Percentiles rank a stretch among this genome's conserved stretches.
These are phyloP conservation scores for Clavariopsis aquatica DNA, from an alignment of 495 filamentous ascomycete species.

Conservation along the genomic window DNA sequence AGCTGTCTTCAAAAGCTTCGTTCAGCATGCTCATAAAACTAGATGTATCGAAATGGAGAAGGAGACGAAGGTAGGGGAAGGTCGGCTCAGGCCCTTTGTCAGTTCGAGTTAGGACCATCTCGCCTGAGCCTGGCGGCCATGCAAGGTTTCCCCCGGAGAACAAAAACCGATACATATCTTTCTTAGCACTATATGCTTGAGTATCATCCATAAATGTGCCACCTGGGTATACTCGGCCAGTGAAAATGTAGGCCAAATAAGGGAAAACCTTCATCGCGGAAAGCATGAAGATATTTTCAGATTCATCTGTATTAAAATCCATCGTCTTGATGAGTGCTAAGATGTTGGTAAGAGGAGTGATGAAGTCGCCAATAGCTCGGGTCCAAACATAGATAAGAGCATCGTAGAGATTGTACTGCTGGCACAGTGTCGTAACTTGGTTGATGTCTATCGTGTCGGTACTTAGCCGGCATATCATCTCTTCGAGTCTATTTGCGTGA, in stretches of 20 bases:
- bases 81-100: conserved; percentile 58
- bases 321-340: conserved; percentile 66
- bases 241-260: conserved; percentile 90
- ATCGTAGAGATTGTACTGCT: conserved; percentile 87
- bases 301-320: conserved; percentile 53
- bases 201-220: conserved; percentile 69
- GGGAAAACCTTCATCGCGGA: conserved; percentile 92
- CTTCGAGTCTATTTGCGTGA: conserved; percentile 76
- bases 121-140: conserved; percentile 62
- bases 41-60: conserved; percentile 83
- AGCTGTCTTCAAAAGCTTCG: conserved; percentile 94
- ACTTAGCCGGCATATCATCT: conserved; percentile 90
- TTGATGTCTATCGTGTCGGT: conserved; percentile 91
- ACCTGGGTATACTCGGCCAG: conserved; percentile 86
- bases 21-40: conserved; percentile 95
- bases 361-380: conserved; percentile 80
- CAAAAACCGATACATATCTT: conserved; percentile 85
- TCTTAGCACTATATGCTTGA: conserved; percentile 73
- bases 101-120: conserved; percentile 56
- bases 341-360: conserved; percentile 85
- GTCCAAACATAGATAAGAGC: conserved; percentile 98
- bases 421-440: conserved; percentile 86
- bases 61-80: conserved; percentile 79
- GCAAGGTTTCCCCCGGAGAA: conserved; percentile 76
- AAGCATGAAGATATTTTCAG: conserved; percentile 47